These are phyloP conservation scores for Cymbidium sinense DNA, from an alignment of 106 monocot species.

Conservation along the genomic window DNA sequence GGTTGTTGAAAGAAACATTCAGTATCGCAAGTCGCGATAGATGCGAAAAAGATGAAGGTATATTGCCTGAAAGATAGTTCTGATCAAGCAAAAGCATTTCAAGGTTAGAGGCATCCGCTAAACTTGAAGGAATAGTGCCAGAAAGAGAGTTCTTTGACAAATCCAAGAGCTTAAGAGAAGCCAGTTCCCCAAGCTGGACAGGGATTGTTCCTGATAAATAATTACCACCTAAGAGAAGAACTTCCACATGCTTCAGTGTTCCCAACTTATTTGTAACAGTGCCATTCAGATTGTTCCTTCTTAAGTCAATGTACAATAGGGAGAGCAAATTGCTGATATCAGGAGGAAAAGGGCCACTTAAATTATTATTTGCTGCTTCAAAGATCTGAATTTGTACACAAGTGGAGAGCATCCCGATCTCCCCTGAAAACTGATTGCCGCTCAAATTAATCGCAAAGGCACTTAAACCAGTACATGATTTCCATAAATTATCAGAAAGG, in stretches of 20 bases:
- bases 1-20: conserved; percentile 68
- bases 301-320: conserved; percentile 30
- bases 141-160: conserved; percentile 43
- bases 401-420: conserved; percentile 16
- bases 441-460: conserved; percentile 46
- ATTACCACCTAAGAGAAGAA: conserved; percentile 27
- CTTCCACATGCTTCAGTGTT: conserved; percentile 15
- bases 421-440: conserved; percentile 33
- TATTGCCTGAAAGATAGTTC: conserved; percentile 44
- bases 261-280: conserved; percentile 25
- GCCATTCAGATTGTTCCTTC: conserved; percentile 30
- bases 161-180: conserved; percentile 36
- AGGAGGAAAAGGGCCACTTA: conserved; percentile 28
- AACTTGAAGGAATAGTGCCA: conserved; percentile 35
- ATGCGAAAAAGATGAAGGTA: conserved; percentile 29
- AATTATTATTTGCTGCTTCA: conserved; percentile 38
- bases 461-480: conserved; percentile 16
- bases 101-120: conserved; percentile 30
- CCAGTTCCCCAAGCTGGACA: conserved; percentile 23
- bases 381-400: conserved; percentile 34
- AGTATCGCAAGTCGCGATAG: conserved; percentile 27
- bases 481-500: conserved; percentile 24
- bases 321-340: conserved; percentile 17
- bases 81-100: conserved; percentile 39
- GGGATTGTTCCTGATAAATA: conserved; percentile 38